Base-by-base conservation (phyloP, 805 yeast genomes). In the Spathaspora passalidarum region DNA sequence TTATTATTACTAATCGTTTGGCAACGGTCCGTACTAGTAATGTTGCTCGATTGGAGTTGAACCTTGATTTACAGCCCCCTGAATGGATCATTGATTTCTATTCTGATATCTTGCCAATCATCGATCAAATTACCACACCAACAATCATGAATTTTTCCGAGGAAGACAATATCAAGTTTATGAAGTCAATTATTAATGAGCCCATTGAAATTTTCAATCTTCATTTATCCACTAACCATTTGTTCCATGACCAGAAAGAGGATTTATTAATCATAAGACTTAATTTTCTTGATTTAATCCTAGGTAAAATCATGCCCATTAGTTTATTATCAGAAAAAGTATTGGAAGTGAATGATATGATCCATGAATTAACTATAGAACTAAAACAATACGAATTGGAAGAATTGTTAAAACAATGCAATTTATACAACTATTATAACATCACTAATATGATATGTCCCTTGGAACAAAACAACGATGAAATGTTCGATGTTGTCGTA, bases 21-120 rank as follows among this genome's bases (percentile, higher is more conserved):
- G 61, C 61, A n/a, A 59, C 72, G 1, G 62, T 69, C 8, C 50
- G 49, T 29, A 56, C 57, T 20, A 66, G 72, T 25, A 70, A 66
- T 47, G 66, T 57, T 63, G 74, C 75, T 2, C 65, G 66, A 43
- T 52, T 70, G 17, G 75, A 69, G 34, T 65, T 56, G 56, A 69
- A 69, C 43, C 75, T 75, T 22, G 88, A 88, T 49, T 67, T 87
- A 18, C 79, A 84, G 49, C 82, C 96, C 4, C 96, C 97, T 0
- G 95, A 87, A 49, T 91, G 95, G 90, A 66, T 87, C 18, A 69
- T 78, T 41, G 84, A 80, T n/a, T 81, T 84, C 53, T 74, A 85
- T 40, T 68, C 79, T 0, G 84, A 80, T 13, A 68, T 86, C 22
- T 69, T 84, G 46, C 80, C 80, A 1, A 62, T 88, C 1, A 74